These are phyloP conservation scores for Dactylis glomerata DNA, from an alignment of 176 grass and related monocot genomes.

Conservation along the genomic window DNA sequence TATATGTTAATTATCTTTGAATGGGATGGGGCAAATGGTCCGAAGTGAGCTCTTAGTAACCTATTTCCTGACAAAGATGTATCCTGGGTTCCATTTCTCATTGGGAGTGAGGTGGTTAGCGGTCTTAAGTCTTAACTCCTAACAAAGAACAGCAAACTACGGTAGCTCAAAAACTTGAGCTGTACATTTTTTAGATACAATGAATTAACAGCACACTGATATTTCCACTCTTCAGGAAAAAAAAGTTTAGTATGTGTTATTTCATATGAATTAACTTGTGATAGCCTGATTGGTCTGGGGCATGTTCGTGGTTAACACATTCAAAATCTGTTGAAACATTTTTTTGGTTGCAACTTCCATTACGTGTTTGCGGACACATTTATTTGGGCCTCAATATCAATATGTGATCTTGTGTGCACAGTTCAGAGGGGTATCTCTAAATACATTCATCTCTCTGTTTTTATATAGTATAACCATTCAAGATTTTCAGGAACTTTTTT, in stretches of 20 bases:
- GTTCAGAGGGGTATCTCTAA: background rate
- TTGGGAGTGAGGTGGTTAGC: background rate
- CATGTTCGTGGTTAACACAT: background rate
- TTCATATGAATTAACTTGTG: background rate
- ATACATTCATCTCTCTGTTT: background rate
- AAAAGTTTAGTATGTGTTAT: background rate
- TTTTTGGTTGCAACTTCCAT: background rate
- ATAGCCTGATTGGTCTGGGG: background rate
- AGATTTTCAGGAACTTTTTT: background rate
- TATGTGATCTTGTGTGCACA: background rate
- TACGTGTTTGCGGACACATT: background rate
- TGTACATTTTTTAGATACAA: background rate
- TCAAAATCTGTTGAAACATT: background rate
- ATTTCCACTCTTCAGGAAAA: background rate
- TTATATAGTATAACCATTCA: background rate
- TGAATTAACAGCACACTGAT: background rate
- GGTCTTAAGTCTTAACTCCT: background rate
- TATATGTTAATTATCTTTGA: background rate
- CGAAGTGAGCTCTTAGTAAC: background rate
- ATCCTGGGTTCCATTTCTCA: background rate
- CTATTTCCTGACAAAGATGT: background rate
- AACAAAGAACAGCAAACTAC: background rate
- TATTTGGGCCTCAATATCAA: background rate
- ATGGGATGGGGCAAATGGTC: background rate
- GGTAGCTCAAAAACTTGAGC: background rate